Base-by-base conservation (phyloP, 2,329 filamentous ascomycete species). In the Penicillium concentricum region DNA sequence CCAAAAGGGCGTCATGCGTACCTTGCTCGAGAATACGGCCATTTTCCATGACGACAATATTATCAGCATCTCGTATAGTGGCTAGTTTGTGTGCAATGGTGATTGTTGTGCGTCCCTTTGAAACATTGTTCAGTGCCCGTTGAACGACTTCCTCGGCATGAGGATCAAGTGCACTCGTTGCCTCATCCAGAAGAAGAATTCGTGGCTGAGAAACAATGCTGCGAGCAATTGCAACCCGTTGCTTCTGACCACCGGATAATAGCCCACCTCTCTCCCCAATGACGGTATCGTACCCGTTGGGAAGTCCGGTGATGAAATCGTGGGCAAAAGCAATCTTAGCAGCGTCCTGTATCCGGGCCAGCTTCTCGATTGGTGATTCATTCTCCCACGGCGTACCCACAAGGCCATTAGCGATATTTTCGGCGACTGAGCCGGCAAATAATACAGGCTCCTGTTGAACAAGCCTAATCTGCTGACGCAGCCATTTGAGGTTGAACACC, bases 191-290 rank as follows among this genome's bases (percentile, higher is more conserved):
- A 1, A 97, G 83, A 1, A 96, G 82, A 67, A 96, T 81, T 76
- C 89, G 90, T 0, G 91, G 91, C 63, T 95, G 86, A 4, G 87
- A 90, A 18, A 95, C 87, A 47, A 95, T 83, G 28, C 90, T 90
- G 60, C 90, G 81, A 4, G 91, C 90, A 70, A 96, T 94, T 6
- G 91, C 89, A 63, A 96, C 91, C 61, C 92, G 88, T 74, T 96
- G 92, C 72, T 94, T 93, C 75, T 96, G 92, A n/a, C 92, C 92
- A 70, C 92, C 92, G 49, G 88, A 92, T 10, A 96, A 80, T 44
- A 93, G 76, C 62, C 92, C 90, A 6, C 91, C 92, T 59, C 90
- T 84, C 70, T 94, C 90, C 54, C 92, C 92, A 16, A 96, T 90
- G 59, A 90, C 84, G 0, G 92, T 96, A 62, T 92, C 82, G 65